Conservation (phyloP, 352 stramenopile species). For the Aphanomyces euteiches region DNA sequence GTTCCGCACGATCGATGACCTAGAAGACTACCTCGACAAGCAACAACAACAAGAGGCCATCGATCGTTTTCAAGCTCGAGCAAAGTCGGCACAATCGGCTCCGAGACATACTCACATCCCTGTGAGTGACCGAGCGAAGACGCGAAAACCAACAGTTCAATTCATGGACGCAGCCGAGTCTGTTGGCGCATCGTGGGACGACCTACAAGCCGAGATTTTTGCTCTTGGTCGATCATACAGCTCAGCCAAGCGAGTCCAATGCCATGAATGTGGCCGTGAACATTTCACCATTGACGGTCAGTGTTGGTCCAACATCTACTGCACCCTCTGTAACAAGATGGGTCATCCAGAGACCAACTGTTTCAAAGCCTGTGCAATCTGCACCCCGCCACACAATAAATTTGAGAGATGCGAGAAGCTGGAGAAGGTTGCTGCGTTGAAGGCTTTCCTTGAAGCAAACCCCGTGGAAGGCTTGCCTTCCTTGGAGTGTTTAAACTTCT, state of each 20-base stretch:
- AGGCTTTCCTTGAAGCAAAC: neutral
- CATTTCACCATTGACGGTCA: neutral
- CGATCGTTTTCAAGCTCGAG: too few species aligned
- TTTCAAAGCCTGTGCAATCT: slow-evolving; percentile 3
- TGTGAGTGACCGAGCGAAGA: too few species aligned
- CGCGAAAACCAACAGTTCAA: too few species aligned
- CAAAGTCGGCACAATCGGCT: too few species aligned
- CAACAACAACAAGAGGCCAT: too few species aligned
- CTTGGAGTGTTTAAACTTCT: slow-evolving; percentile 1
- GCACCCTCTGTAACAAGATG: neutral
- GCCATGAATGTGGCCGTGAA: neutral
- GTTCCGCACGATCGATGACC: too few species aligned
- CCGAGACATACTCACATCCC: too few species aligned
- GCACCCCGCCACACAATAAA: neutral
- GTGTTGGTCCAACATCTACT: neutral
- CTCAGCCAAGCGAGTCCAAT: neutral
- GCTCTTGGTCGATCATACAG: neutral
- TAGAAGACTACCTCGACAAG: too few species aligned
- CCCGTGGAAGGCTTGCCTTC: neutral
- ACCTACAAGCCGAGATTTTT: too few species aligned
- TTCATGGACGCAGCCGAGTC: too few species aligned
- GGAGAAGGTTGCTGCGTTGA: neutral
- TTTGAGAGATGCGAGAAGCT: neutral
- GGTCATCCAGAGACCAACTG: neutral
- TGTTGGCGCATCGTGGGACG: too few species aligned